Evolutionary conservation across 1,284 basidiomycete species (phyloP), one percentile per base, ranked within the genome.

Genomic region (Sporisorium iseilematis-ciliati): DNA sequence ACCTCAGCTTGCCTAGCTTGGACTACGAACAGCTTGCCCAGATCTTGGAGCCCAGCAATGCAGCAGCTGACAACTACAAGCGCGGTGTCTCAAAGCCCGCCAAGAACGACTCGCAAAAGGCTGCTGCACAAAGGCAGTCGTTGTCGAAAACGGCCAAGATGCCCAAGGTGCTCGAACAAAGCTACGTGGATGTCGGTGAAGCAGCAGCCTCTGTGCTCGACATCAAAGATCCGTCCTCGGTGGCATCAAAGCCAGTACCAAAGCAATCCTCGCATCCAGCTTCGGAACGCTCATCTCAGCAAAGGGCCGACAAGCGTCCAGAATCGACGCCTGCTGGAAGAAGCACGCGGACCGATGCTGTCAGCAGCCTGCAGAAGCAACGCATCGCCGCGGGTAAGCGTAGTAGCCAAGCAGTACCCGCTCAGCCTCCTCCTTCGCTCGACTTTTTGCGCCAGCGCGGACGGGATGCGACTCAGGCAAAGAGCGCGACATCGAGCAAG

Each of bases 121-220:
- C 45, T 18, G 23, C 31, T 14, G 14, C 31, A 6, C 8, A 50
- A 3, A 50, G 46, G 7, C 40, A 35, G n/a, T 31, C 59, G 5
- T 40, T 16, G 11, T 40, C 45, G 38, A 58, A 29, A n/a, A 12
- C 25, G 20, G 25, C 26, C 29, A 57, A 61, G 18, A 16, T 51
- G 35, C 40, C 50, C 6, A 61, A 58, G 57, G 49, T 67, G 20
- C 55, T 80, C 6, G 78, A 78, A 38, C 75, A 77, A 46, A 80
- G 78, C 49, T 80, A 80, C 21, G 60, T 80, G 3, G 78, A 80
- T 52, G 78, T 75, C 1, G 70, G 66, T 5, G 59, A 65, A 29
- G 78, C 70, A 35, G 78, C 77, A 25, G 70, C 76, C 14, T 78
- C 74, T 12, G 62, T 80, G 46, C 58, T 80, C 25, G 50, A 74